Percentiles rank a stretch among this genome's conserved stretches.
Evolutionary conservation across 768 basidiomycete genomes (phyloP).

Genomic region (Phanerochaete sordida): DNA sequence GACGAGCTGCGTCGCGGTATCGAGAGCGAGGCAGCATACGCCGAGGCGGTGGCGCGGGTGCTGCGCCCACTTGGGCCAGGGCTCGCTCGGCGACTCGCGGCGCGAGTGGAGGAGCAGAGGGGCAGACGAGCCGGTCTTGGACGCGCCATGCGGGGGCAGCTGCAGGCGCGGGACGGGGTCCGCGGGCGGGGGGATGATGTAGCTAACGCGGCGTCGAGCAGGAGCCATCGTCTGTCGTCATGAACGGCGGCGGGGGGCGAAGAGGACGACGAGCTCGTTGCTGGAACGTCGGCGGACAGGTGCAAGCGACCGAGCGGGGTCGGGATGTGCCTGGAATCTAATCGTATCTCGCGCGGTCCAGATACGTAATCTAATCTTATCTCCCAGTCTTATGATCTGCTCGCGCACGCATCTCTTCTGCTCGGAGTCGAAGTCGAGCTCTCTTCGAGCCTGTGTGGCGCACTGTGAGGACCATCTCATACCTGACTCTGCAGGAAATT

Average conservation of each 20-base stretch:
- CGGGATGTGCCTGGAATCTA: neutral
- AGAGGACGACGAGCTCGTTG: neutral
- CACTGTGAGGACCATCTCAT: too few relatives aligned
- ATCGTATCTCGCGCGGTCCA: neutral
- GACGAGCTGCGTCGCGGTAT: conserved; percentile 74
- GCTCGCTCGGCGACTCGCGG: conserved; percentile 18
- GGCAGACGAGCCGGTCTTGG: conserved; percentile 62
- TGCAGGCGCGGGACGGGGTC: conserved; percentile 60
- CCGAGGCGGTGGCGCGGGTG: conserved; percentile 87
- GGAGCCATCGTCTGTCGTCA: conserved; percentile 28
- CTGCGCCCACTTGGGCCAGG: conserved; percentile 22
- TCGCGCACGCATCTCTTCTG: neutral
- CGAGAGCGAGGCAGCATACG: conserved; percentile 83
- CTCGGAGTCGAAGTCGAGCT: too few relatives aligned
- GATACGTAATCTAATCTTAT: neutral
- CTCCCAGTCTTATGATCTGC: neutral
- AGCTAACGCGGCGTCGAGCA: conserved; percentile 72
- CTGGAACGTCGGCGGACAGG: neutral
- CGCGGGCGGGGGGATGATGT: conserved; percentile 75
- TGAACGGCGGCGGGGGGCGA: neutral
- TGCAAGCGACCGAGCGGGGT: neutral
- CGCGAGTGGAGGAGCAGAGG: conserved; percentile 58
- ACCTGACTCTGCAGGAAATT: too few relatives aligned
- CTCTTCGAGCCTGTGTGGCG: too few relatives aligned
- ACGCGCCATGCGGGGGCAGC: conserved; percentile 62